These are phyloP conservation scores for Phytophthora multivora DNA, from an alignment of 352 stramenopile species.

Conservation along the genomic window DNA sequence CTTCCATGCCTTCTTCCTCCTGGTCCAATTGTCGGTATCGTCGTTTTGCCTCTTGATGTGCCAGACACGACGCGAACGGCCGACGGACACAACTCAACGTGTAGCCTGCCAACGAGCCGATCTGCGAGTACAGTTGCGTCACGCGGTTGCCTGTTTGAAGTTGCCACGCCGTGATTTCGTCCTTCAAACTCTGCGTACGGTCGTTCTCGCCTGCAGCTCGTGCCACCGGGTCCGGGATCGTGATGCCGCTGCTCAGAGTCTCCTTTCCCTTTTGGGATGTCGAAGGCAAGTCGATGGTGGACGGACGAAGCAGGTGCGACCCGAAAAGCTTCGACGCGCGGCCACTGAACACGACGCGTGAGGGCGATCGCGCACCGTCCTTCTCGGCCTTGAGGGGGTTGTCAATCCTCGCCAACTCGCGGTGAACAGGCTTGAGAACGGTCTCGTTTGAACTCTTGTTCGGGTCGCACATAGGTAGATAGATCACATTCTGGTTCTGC, in stretches of 20 bases:
- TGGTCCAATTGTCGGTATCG: slow-evolving; percentile 43
- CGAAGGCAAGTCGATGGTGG: slow-evolving; percentile 55
- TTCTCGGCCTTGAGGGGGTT: slow-evolving; percentile 40
- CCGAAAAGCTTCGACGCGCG: slow-evolving; percentile 79
- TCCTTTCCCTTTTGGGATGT: slow-evolving; percentile 25
- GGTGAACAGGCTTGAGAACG: slow-evolving; percentile 47
- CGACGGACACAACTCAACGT: slow-evolving; percentile 33
- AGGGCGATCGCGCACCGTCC: slow-evolving; percentile 24
- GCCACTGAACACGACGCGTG: slow-evolving; percentile 70
- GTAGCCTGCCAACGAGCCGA: slow-evolving; percentile 33
- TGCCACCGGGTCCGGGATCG: slow-evolving; percentile 31
- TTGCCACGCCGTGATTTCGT: slow-evolving; percentile 56
- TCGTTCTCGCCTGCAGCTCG: slow-evolving; percentile 33
- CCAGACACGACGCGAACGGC: slow-evolving; percentile 44
- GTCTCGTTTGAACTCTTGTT: slow-evolving; percentile 34
- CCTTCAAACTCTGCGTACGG: slow-evolving; percentile 40
- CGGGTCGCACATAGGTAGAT: slow-evolving; percentile 53
- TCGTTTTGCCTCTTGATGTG: slow-evolving; percentile 30
- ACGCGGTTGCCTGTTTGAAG: slow-evolving; percentile 34
- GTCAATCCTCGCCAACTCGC: slow-evolving; percentile 48
- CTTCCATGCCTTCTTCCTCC: slow-evolving; percentile 45
- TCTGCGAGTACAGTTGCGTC: slow-evolving; percentile 34
- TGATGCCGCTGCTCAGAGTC: slow-evolving; percentile 21
- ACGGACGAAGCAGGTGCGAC: slow-evolving; percentile 64
- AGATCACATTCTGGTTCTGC: slow-evolving; percentile 57